Percentiles rank a stretch among this genome's conserved stretches.
phyloP scores from a whole-genome alignment of 805 yeast genomes.

The Candida mattraensis region DNA sequence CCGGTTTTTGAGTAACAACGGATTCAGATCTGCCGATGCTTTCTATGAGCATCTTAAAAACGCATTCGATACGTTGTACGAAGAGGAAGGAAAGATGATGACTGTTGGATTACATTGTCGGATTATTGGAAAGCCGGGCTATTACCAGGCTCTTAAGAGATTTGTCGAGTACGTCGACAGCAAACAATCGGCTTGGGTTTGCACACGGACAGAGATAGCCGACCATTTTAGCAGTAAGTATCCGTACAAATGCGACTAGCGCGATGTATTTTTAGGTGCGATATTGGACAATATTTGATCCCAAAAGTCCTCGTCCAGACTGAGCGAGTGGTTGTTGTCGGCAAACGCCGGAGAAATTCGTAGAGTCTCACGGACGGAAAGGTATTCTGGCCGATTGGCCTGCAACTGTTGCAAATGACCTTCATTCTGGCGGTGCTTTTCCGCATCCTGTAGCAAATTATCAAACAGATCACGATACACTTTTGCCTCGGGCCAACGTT shows the following conservation, averaged over 20 bases:
- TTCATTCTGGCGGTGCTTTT: constrained; percentile 10
- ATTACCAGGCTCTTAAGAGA: constrained; percentile 35
- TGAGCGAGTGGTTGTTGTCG: constrained; percentile 7
- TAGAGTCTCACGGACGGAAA: too few relatives aligned
- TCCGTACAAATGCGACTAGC: constrained; percentile 16
- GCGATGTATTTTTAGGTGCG: constrained; percentile 1
- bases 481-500: constrained; percentile 29
- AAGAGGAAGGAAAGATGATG: constrained; percentile 40
- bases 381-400: too few relatives aligned
- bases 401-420: not conserved
- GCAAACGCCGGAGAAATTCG: not conserved
- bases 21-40: constrained; percentile 29
- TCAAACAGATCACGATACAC: constrained; percentile 29
- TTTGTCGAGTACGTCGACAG: constrained; percentile 36
- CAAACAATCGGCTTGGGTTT: constrained; percentile 39
- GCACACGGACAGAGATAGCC: constrained; percentile 39
- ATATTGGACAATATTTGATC: constrained; percentile 16
- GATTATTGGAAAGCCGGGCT: constrained; percentile 38
- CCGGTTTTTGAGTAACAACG: constrained; percentile 25
- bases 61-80: constrained; percentile 38
- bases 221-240: constrained; percentile 27
- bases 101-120: constrained; percentile 39
- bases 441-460: constrained; percentile 23
- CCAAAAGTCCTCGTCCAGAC: constrained; percentile 23
- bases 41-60: constrained; percentile 34